phyloP scores from a whole-genome alignment of 305 asterid genomes.

The Rubia tinctorum region DNA sequence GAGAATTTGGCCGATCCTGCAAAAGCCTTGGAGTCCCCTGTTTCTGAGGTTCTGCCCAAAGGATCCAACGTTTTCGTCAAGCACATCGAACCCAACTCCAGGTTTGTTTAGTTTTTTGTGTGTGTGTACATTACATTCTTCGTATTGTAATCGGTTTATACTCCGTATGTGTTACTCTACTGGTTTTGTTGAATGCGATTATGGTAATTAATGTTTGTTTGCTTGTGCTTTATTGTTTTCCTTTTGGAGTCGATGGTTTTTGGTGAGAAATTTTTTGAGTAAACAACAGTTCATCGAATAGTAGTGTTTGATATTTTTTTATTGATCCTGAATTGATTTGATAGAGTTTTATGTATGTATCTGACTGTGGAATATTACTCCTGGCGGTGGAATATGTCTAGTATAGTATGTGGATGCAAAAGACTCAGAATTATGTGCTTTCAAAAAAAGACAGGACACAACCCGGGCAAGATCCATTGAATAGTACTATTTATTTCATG shows the following conservation, averaged over 20 bases:
- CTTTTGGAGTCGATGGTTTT: background rate
- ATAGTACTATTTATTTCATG: background rate
- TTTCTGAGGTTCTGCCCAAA: slow-evolving; percentile 42
- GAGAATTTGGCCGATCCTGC: slow-evolving; percentile 56
- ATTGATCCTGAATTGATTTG: background rate
- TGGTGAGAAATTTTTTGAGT: background rate
- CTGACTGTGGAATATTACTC: background rate
- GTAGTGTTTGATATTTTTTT: background rate
- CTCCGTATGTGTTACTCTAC: background rate
- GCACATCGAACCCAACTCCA: slow-evolving; percentile 60
- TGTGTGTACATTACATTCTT: background rate
- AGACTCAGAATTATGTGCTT: background rate
- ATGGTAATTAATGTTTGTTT: background rate
- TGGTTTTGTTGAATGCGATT: background rate
- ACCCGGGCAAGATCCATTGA: background rate
- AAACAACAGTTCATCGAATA: background rate
- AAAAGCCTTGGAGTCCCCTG: slow-evolving; percentile 54
- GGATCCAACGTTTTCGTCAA: slow-evolving; percentile 35
- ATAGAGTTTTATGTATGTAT: background rate
- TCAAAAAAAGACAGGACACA: background rate
- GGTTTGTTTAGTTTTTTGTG: slow-evolving; percentile 33
- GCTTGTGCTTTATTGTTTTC: background rate
- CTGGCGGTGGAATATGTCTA: background rate
- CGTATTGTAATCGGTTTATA: background rate
- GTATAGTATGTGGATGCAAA: background rate